phyloP scores from a whole-genome alignment of 306 rosid genomes.

The Inga leiocalycina region DNA sequence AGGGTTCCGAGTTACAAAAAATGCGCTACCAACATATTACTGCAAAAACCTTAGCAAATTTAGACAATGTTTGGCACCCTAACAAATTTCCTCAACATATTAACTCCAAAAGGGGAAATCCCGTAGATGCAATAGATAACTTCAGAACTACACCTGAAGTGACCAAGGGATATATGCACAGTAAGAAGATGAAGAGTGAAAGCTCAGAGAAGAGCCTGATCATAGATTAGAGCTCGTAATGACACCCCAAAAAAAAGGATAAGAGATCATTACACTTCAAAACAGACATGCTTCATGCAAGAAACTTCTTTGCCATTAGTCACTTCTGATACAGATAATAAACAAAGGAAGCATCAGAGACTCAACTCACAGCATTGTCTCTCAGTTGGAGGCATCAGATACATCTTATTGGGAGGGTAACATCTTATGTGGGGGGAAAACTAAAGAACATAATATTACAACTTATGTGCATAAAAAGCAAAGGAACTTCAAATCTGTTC shows the following conservation, averaged over 20 bases:
- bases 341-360: constrained; percentile 20
- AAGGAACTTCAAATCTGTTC: constrained; percentile 62
- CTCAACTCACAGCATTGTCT: constrained; percentile 1
- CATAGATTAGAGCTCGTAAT: background rate
- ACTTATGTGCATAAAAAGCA: constrained; percentile 13
- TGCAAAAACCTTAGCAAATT: background rate
- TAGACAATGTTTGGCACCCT: background rate
- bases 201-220: background rate
- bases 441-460: background rate
- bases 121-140: background rate
- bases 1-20: no score
- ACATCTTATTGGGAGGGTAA: background rate
- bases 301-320: background rate
- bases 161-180: background rate
- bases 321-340: background rate
- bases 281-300: background rate
- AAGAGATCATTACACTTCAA: background rate
- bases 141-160: background rate
- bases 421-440: background rate
- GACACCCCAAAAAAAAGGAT: background rate
- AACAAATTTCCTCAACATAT: background rate
- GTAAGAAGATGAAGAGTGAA: background rate
- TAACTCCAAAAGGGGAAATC: background rate
- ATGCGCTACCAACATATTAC: no score
- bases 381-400: constrained; percentile 14